Base-by-base conservation (phyloP, 805 yeast species). In the Candida saitoana region DNA sequence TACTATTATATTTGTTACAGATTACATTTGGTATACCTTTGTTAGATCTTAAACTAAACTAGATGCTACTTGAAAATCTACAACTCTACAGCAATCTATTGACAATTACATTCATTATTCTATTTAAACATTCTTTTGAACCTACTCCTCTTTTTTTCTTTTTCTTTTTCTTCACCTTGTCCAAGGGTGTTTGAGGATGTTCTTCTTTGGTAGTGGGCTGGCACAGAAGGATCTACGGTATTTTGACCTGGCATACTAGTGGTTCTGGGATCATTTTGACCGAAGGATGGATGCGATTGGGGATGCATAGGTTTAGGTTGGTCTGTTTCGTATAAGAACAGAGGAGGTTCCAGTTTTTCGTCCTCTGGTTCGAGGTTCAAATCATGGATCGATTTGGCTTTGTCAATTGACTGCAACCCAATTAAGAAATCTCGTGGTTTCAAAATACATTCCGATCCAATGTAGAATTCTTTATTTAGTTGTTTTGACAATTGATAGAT, bases 391-490 rank as follows among this genome's bases (percentile, higher is more conserved):
- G 62, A 60, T 41, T 67, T 68, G 17, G 51, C 63, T 7, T 53
- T 55, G 44, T 69, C 74, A 19, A 69, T 64, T 25, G 61, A 54
- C 46, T 69, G 74, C 12, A 70, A 54, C 1, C 74, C 75, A 43
- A 68, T 67, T 36, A 70, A 53, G 43, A 68, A 70, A 46, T 68
- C 74, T 14, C 73, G 53, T 4, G 87, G 85, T 7, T 79, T 78
- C 46, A 87, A 63, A 2, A 87, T 62, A 40, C 83, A 80, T 57
- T 86, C 95, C 11, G 90, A 80, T 0, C 98, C 98, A 44, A 91
- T 65, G 46, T 83, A 78, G 14, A 93, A 75, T 46, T 88, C 96
- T 56, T 79, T 82, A 54, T 84, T 78, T 43, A 78, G 70, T 35
- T 73, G 60, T 14, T 67, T 62, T 6, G 87, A 76, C 36, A 88